Evolutionary conservation across 202 grass and related monocot species (phyloP), one percentile per base, ranked within the genome.

Genomic region (Brachypodium distachyon): DNA sequence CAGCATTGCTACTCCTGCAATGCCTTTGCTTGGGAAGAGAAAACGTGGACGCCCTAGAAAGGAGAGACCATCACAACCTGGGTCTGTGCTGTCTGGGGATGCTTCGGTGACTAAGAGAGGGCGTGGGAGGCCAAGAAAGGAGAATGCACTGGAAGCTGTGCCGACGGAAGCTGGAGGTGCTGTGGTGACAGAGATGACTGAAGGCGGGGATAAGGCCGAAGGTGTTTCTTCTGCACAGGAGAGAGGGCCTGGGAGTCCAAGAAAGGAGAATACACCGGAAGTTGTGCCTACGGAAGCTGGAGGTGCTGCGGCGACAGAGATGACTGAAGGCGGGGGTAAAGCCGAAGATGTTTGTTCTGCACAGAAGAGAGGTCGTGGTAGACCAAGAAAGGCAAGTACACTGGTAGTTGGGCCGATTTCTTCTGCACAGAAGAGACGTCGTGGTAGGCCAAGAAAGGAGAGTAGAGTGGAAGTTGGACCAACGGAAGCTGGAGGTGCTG

Each of bases 401-500:
- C n/a, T n/a, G n/a, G n/a, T n/a, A n/a, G n/a, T n/a, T n/a, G n/a
- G n/a, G n/a, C n/a, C n/a, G n/a, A n/a, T n/a, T n/a, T n/a, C n/a
- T n/a, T n/a, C n/a, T n/a, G n/a, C n/a, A n/a, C n/a, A n/a, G n/a
- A n/a, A n/a, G n/a, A n/a, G n/a, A n/a, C n/a, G n/a, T 1, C 81
- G 31, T 69, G 82, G 82, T 19, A 78, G 81, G 23, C 81, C 81
- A 51, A 84, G 74, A 54, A 84, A 84, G 41, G 73, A 67, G 50
- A 83, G 46, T 70, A 25, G 27, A 4, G 3, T 47, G 19, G 80
- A 44, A 48, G 19, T 4, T 29, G 50, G 12, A 2, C 18, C 60
- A 3, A 16, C 39, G 14, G 18, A 41, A 61, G 44, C 7, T 38
- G 42, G 25, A 33, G 27, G 16, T 46, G 22, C 22, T n/a, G 40